Conservation (phyloP, 441 rosid genomes). For the Viola pubescens region DNA sequence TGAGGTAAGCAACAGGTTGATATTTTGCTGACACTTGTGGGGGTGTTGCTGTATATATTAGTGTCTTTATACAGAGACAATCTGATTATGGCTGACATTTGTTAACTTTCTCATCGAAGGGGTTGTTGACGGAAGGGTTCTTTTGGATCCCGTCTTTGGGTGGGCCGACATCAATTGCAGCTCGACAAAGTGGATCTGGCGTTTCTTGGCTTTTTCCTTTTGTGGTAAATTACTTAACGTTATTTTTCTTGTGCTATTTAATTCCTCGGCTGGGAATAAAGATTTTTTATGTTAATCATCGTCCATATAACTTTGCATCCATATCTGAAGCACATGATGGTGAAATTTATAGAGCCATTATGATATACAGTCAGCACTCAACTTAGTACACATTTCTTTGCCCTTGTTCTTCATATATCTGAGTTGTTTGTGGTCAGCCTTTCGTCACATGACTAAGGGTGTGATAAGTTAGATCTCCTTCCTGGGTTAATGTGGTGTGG, state of each 20-base stretch:
- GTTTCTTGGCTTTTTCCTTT: slow-evolving; percentile 92
- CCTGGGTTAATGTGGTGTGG: background rate
- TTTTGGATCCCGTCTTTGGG: slow-evolving; percentile 95
- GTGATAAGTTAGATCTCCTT: slow-evolving; percentile 8
- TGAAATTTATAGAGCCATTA: no score
- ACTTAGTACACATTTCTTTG: no score
- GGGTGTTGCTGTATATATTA: background rate
- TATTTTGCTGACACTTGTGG: slow-evolving; percentile 5
- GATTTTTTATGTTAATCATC: no score
- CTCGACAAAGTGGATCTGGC: slow-evolving; percentile 95
- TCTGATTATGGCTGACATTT: slow-evolving; percentile 17
- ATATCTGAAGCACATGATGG: no score
- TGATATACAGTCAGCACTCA: no score
- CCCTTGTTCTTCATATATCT: no score
- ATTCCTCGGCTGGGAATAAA: no score
- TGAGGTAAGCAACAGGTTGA: slow-evolving; percentile 47
- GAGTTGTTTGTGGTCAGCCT: background rate
- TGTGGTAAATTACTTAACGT: slow-evolving; percentile 50
- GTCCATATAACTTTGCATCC: no score
- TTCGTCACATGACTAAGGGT: background rate
- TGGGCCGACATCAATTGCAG: slow-evolving; percentile 93
- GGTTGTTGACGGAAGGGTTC: slow-evolving; percentile 87
- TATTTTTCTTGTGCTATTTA: slow-evolving; percentile 5
- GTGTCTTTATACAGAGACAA: background rate
- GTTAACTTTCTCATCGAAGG: slow-evolving; percentile 37